Evolutionary conservation across 139 green algal genomes (phyloP).

Genomic region (Marvania coccoides): DNA sequence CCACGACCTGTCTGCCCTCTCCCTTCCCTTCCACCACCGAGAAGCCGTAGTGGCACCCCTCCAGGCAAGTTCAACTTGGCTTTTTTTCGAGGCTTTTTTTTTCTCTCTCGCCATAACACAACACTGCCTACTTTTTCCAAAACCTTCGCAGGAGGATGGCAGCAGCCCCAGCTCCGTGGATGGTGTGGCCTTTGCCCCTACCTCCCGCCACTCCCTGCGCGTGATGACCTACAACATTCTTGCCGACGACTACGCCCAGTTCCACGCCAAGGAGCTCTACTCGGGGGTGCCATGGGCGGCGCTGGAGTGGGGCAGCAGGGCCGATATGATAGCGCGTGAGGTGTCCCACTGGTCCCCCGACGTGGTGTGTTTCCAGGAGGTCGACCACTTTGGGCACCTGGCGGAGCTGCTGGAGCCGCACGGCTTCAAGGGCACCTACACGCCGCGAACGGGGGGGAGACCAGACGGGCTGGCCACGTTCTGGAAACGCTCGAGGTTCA

Average conservation of each 20-base stretch:
- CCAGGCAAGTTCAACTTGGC: too few relatives aligned
- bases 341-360: slow-evolving; percentile 23
- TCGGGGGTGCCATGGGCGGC: slow-evolving; percentile 23
- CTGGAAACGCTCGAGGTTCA: slow-evolving; percentile 35
- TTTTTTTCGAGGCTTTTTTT: too few relatives aligned
- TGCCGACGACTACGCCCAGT: slow-evolving; percentile 50
- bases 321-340: slow-evolving; percentile 23
- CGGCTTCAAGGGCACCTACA: slow-evolving; percentile 32
- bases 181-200: too few relatives aligned
- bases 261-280: slow-evolving; percentile 58
- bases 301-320: slow-evolving; percentile 44
- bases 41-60: neutral
- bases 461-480: slow-evolving; percentile 67
- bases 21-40: neutral
- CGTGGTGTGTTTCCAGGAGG: slow-evolving; percentile 74
- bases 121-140: too few relatives aligned
- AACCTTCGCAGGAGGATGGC: too few relatives aligned
- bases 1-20: neutral
- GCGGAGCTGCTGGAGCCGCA: slow-evolving; percentile 27
- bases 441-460: slow-evolving; percentile 28
- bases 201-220: too few relatives aligned
- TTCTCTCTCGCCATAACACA: too few relatives aligned
- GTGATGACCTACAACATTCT: slow-evolving; percentile 83
- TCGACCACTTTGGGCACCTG: slow-evolving; percentile 58
- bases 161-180: too few relatives aligned